Conservation (phyloP, 1,284 basidiomycete species). For the Ganoderma sinense region DNA sequence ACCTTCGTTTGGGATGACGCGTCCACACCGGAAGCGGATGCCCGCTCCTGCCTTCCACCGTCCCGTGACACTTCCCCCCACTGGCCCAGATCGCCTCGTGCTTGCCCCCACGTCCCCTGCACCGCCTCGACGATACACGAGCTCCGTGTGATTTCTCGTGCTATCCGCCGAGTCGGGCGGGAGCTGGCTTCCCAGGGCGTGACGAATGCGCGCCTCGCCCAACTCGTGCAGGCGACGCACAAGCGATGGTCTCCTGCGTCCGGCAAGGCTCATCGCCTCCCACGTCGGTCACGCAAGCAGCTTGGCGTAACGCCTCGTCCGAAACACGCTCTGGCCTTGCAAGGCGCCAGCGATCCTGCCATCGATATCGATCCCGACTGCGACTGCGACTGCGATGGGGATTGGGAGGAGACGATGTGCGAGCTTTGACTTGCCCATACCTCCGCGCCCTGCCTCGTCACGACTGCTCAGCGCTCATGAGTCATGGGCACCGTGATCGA, state of each 20-base stretch:
- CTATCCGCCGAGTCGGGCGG: background rate
- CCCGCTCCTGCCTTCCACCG: background rate
- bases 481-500: background rate
- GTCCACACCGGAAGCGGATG: background rate
- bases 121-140: background rate
- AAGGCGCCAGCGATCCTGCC: background rate
- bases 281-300: background rate
- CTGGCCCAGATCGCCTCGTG: background rate
- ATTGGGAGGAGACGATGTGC: slow-evolving; percentile 5
- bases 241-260: background rate
- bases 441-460: background rate
- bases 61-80: background rate
- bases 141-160: background rate
- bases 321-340: background rate
- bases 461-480: no score
- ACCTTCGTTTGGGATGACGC: background rate
- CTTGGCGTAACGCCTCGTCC: background rate
- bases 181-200: background rate
- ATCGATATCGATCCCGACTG: no score
- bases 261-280: background rate
- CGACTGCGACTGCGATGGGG: background rate
- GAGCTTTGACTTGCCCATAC: background rate
- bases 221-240: background rate
- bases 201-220: background rate
- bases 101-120: background rate